A percentile compares a stretch with the other conserved stretches of the same genome.
Conservation (phyloP, 2,329 filamentous ascomycete genomes). For the Alternaria longipes region DNA sequence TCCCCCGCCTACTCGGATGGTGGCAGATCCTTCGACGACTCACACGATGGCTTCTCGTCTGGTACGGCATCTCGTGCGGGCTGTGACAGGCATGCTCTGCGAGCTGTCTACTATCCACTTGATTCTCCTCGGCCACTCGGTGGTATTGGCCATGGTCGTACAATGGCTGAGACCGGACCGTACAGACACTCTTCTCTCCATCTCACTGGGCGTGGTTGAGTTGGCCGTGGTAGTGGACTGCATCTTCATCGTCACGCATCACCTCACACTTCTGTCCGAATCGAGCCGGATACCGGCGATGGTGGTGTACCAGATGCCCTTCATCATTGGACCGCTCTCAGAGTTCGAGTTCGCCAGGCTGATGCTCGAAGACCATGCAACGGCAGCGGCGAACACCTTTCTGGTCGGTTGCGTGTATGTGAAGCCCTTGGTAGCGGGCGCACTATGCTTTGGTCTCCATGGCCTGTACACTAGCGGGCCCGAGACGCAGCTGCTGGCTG, state of each 20-base stretch:
- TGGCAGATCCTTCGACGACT: neutral
- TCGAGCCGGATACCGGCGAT: neutral
- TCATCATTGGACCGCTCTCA: neutral
- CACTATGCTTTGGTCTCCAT: neutral
- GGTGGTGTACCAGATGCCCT: no score
- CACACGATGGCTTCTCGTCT: neutral
- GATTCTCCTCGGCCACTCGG: neutral
- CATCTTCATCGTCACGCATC: slow-evolving; percentile 5
- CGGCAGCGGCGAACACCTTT: neutral
- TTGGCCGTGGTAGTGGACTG: neutral
- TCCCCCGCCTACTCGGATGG: neutral
- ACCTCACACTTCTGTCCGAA: neutral
- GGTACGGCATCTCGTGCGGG: neutral
- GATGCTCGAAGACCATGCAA: neutral
- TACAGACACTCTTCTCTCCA: neutral
- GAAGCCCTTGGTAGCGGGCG: slow-evolving; percentile 2
- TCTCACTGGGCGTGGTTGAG: neutral
- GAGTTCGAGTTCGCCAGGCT: neutral
- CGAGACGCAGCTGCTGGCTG: neutral
- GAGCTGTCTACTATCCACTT: neutral
- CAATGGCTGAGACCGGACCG: neutral
- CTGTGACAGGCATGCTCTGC: neutral
- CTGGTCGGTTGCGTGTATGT: no score
- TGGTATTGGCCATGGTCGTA: neutral
- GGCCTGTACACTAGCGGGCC: neutral